Evolutionary conservation across 164 flowering plant species (phyloP).

Genomic region (Dillenia turbinata): DNA sequence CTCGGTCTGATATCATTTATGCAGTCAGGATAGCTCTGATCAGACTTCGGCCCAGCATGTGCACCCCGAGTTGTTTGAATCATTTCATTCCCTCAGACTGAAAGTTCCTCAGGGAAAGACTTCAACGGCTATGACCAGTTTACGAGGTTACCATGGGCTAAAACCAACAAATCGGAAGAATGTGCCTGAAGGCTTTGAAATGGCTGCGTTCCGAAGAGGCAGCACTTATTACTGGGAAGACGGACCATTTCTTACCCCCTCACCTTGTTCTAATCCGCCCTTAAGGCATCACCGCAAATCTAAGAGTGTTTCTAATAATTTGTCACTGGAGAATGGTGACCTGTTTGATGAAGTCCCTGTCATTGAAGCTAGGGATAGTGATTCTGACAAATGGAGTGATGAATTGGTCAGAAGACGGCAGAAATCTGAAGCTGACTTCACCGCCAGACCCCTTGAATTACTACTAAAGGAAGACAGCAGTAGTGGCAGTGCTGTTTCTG

Average conservation of each 20-base stretch:
- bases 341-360: slow-evolving; percentile 14
- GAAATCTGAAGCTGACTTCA: slow-evolving; percentile 43
- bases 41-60: slow-evolving; percentile 21
- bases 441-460: slow-evolving; percentile 34
- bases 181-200: slow-evolving; percentile 43
- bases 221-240: slow-evolving; percentile 36
- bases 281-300: slow-evolving; percentile 46
- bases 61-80: slow-evolving; percentile 44
- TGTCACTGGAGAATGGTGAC: slow-evolving; percentile 30
- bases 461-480: slow-evolving; percentile 53
- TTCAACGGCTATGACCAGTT: slow-evolving; percentile 74
- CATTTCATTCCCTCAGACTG: slow-evolving; percentile 61
- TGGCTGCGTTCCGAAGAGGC: slow-evolving; percentile 44
- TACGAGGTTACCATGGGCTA: slow-evolving; percentile 78
- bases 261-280: slow-evolving; percentile 27
- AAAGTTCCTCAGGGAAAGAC: slow-evolving; percentile 34
- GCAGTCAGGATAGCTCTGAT: slow-evolving; percentile 38
- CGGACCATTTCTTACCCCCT: slow-evolving; percentile 22
- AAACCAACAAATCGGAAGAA: slow-evolving; percentile 19
- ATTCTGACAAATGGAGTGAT: slow-evolving; percentile 37
- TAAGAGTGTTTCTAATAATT: slow-evolving; percentile 53
- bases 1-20: slow-evolving; percentile 7
- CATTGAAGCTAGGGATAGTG: slow-evolving; percentile 24
- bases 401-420: slow-evolving; percentile 58
- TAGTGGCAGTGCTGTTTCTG: slow-evolving; percentile 42